Evolutionary conservation across 2,329 filamentous ascomycete genomes (phyloP).

Genomic region (Didymella keratinophila): DNA sequence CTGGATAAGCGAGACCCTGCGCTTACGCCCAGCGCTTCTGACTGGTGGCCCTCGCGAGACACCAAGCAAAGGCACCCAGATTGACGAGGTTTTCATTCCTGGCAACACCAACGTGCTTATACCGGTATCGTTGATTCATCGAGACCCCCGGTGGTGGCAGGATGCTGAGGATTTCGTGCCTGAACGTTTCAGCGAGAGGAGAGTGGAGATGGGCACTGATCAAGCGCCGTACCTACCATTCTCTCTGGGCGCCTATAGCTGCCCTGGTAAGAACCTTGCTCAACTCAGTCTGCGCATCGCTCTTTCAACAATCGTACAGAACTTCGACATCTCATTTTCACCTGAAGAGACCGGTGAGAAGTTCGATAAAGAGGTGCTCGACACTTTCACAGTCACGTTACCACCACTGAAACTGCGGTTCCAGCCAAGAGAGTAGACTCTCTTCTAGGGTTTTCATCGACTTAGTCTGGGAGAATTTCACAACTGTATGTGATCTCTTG

Average conservation of each 20-base stretch:
- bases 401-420: conserved; percentile 36
- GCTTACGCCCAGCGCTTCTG: background rate
- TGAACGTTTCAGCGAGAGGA: background rate
- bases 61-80: background rate
- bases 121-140: background rate
- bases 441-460: background rate
- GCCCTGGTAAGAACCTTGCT: conserved; percentile 33
- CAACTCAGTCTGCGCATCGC: conserved; percentile 27
- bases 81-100: background rate
- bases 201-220: background rate
- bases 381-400: conserved; percentile 30
- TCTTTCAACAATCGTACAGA: conserved; percentile 26
- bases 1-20: background rate
- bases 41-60: background rate
- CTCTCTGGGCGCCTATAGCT: conserved; percentile 24
- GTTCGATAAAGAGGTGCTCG: conserved; percentile 32
- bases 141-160: background rate
- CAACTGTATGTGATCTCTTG: too few relatives aligned
- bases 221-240: conserved; percentile 25
- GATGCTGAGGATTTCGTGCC: background rate
- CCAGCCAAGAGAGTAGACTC: conserved; percentile 6
- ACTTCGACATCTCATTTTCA: conserved; percentile 34
- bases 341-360: conserved; percentile 30
- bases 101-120: background rate
- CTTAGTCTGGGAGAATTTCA: too few relatives aligned